Base-by-base conservation (phyloP, 495 filamentous ascomycete genomes). In the Neurospora sp. region DNA sequence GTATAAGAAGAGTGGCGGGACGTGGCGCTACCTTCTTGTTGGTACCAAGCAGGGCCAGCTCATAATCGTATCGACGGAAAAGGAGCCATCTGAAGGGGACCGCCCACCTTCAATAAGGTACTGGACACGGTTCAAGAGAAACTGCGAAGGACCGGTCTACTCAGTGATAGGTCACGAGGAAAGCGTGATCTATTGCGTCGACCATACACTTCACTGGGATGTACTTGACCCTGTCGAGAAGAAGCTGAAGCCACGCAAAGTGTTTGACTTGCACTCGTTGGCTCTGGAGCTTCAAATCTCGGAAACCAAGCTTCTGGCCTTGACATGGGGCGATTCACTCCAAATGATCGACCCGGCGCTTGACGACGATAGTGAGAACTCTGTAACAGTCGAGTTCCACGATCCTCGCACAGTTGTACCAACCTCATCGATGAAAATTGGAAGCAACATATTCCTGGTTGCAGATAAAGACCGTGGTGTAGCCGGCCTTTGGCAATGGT, bases 401-500 rank as follows among this genome's bases (percentile, higher is more conserved):
- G 53, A 65, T 65, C 53, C 53, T 17, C 53, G 27, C 27, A 27
- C 6, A 3, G 53, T 65, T 31, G 27, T 27, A 65, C 53, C 53
- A 17, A 65, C 1, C 10, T 65, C 22, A 7, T 65, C 3, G 22
- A 72, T 73, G 70, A 74, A 80, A 14, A 59, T 77, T 3, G 70
- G 61, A 14, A 72, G 68, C 22, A 73, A 78, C 42, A 73, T 89
- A 45, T 76, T 81, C 20, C 75, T 87, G 22, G 42, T 87, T 35
- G 82, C 85, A 0, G 86, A 89, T 44, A 81, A 81, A 35, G 79
- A 82, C 41, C 82, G 85, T 59, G 81, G 81, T 3, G 72, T 89
- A 17, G 81, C 81, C 8, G 89, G 87, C 0, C 74, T 90, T 17
- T 89, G 86, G 86, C 76, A 84, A 5, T 81, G 84, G 3, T 74